Evolutionary conservation across 805 yeast species (phyloP).

Genomic region (Sugiyamaella mastotermitis): DNA sequence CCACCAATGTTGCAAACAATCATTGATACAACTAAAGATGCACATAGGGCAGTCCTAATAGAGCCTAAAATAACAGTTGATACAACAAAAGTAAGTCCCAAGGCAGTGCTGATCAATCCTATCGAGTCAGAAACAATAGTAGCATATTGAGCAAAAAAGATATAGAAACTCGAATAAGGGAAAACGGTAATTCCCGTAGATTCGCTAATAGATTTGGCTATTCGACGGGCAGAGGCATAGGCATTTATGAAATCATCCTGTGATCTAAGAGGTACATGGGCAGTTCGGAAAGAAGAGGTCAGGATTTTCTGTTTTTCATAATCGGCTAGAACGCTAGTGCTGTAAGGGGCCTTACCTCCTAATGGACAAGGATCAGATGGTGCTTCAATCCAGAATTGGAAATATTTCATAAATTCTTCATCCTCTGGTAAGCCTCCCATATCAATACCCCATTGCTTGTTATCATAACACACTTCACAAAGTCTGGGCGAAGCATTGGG

Average conservation of each 20-base stretch:
- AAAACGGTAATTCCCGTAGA: slow-evolving; percentile 50
- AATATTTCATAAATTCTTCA: slow-evolving; percentile 62
- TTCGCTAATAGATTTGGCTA: slow-evolving; percentile 45
- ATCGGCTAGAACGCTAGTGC: slow-evolving; percentile 46
- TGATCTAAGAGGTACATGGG: slow-evolving; percentile 73
- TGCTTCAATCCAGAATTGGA: slow-evolving; percentile 74
- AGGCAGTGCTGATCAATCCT: slow-evolving; percentile 46
- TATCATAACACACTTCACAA: slow-evolving; percentile 67
- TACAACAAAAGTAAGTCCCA: slow-evolving; percentile 41
- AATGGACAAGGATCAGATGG: slow-evolving; percentile 90
- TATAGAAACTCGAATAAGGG: slow-evolving; percentile 91
- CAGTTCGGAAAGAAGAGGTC: slow-evolving; percentile 69
- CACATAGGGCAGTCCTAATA: slow-evolving; percentile 47
- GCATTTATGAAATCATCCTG: slow-evolving; percentile 82
- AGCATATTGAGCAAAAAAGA: slow-evolving; percentile 84
- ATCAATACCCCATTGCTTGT: slow-evolving; percentile 57
- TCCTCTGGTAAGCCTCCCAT: slow-evolving; percentile 79
- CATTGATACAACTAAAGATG: slow-evolving; percentile 54
- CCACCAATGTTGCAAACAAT: slow-evolving; percentile 75
- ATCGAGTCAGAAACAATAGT: slow-evolving; percentile 58
- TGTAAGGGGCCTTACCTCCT: slow-evolving; percentile 93
- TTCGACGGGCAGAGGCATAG: slow-evolving; percentile 61
- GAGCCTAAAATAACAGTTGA: slow-evolving; percentile 64
- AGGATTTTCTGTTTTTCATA: slow-evolving; percentile 35
- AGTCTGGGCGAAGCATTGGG: slow-evolving; percentile 61